Evolutionary conservation across 768 basidiomycete species (phyloP).

Genomic region (Candolleomyces efflorescens): DNA sequence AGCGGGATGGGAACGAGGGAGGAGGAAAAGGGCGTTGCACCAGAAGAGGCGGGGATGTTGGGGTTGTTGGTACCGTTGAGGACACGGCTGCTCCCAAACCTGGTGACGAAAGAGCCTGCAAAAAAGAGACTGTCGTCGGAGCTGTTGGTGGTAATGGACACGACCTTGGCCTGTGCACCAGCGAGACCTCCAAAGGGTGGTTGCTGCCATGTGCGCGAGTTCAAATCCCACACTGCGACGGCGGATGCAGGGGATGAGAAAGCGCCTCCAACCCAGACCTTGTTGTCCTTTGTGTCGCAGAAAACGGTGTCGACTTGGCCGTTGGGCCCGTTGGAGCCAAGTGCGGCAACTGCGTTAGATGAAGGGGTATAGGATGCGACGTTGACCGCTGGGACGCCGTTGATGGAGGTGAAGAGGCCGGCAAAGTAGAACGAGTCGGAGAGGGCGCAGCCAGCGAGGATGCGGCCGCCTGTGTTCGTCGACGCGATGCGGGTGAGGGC

Average conservation of each 20-base stretch:
- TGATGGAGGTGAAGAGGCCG: constrained; percentile 78
- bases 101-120: constrained; percentile 80
- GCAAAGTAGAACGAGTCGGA: constrained; percentile 71
- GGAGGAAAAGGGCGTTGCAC: constrained; percentile 83
- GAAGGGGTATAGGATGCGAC: constrained; percentile 71
- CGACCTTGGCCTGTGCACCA: constrained; percentile 64
- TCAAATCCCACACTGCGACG: constrained; percentile 69
- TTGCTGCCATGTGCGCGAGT: constrained; percentile 63
- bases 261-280: constrained; percentile 76
- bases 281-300: constrained; percentile 64
- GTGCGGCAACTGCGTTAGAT: constrained; percentile 50
- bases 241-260: constrained; percentile 66
- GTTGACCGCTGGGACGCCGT: constrained; percentile 56
- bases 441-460: constrained; percentile 70
- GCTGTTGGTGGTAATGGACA: constrained; percentile 71
- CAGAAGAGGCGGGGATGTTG: constrained; percentile 76
- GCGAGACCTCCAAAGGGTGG: constrained; percentile 80
- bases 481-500: constrained; percentile 65
- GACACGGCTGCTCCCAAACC: constrained; percentile 51
- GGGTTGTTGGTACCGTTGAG: constrained; percentile 75
- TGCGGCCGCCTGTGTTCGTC: constrained; percentile 76
- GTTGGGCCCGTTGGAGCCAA: constrained; percentile 69
- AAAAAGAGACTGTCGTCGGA: constrained; percentile 78
- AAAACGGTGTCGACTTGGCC: constrained; percentile 69
- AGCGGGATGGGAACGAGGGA: constrained; percentile 83